Evolutionary conservation across 2,329 filamentous ascomycete species (phyloP).

Genomic region (Beauveria medogensis): DNA sequence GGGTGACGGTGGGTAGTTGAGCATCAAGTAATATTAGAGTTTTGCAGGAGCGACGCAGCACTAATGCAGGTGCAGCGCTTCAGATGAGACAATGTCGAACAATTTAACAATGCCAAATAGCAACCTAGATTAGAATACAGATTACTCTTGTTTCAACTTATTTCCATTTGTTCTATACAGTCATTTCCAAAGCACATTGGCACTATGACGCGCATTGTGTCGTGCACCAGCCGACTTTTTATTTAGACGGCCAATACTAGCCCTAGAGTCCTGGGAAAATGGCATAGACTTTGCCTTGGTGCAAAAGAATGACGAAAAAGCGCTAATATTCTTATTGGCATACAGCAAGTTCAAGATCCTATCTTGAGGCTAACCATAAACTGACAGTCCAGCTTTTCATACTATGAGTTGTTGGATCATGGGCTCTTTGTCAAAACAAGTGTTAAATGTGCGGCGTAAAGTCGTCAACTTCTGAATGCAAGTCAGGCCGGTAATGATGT

Average conservation of each 20-base stretch:
- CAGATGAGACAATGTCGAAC: too few species aligned
- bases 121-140: too few species aligned
- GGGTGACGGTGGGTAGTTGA: neutral
- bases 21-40: neutral
- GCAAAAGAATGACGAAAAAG: constrained; percentile 10
- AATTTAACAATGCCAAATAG: too few species aligned
- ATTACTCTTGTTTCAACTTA: too few species aligned
- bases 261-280: neutral
- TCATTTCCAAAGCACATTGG: too few species aligned
- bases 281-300: neutral
- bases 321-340: constrained; percentile 20
- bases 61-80: neutral
- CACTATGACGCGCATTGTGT: too few species aligned
- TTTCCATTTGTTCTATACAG: too few species aligned
- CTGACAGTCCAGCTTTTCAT: constrained; percentile 10
- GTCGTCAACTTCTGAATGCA: too few species aligned
- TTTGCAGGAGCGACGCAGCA: neutral
- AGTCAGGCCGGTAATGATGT: too few species aligned
- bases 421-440: neutral
- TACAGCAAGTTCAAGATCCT: constrained; percentile 17
- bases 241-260: neutral
- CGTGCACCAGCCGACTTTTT: neutral
- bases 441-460: too few species aligned
- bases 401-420: constrained; percentile 12
- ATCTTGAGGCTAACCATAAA: neutral